Evolutionary conservation across 1,284 basidiomycete species (phyloP).

Genomic region (Sporisorium scitamineum): DNA sequence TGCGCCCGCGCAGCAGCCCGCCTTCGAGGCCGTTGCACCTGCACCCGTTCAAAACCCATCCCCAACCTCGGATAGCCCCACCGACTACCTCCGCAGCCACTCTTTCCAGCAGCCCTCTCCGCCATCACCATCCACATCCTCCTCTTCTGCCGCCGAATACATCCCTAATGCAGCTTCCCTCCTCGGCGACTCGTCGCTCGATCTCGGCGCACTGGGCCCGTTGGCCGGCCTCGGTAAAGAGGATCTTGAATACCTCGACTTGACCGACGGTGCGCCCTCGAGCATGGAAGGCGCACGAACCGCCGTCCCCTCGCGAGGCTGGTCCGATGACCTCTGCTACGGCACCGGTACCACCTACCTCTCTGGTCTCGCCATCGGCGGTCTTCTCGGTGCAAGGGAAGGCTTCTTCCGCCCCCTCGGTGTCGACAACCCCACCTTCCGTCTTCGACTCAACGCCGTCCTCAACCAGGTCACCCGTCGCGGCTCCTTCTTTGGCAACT

Average conservation of each 20-base stretch:
- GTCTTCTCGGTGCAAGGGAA: slow-evolving; percentile 94
- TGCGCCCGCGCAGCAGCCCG: slow-evolving; percentile 22
- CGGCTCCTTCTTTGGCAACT: slow-evolving; percentile 98
- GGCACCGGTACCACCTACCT: slow-evolving; percentile 99
- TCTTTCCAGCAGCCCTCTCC: slow-evolving; percentile 42
- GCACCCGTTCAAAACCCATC: slow-evolving; percentile 21
- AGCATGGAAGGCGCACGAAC: slow-evolving; percentile 66
- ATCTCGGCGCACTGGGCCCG: slow-evolving; percentile 82
- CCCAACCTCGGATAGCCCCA: slow-evolving; percentile 36
- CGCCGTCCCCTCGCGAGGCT: slow-evolving; percentile 77
- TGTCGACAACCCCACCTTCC: slow-evolving; percentile 70
- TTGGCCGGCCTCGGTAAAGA: slow-evolving; percentile 64
- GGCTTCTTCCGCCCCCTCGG: slow-evolving; percentile 86
- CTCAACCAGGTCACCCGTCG: slow-evolving; percentile 95
- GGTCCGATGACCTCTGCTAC: slow-evolving; percentile 99
- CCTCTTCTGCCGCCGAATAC: slow-evolving; percentile 73
- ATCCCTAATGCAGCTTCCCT: slow-evolving; percentile 92
- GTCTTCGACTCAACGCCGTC: slow-evolving; percentile 94
- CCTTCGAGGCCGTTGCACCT: slow-evolving; percentile 42
- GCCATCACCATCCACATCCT: slow-evolving; percentile 27
- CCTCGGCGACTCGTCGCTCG: slow-evolving; percentile 84
- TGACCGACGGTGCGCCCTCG: slow-evolving; percentile 65
- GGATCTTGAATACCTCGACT: slow-evolving; percentile 69
- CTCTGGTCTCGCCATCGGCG: slow-evolving; percentile 91
- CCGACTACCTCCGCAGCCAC: slow-evolving; percentile 57